Evolutionary conservation across 352 stramenopile genomes (phyloP).

Genomic region (Pythium guiyangense): DNA sequence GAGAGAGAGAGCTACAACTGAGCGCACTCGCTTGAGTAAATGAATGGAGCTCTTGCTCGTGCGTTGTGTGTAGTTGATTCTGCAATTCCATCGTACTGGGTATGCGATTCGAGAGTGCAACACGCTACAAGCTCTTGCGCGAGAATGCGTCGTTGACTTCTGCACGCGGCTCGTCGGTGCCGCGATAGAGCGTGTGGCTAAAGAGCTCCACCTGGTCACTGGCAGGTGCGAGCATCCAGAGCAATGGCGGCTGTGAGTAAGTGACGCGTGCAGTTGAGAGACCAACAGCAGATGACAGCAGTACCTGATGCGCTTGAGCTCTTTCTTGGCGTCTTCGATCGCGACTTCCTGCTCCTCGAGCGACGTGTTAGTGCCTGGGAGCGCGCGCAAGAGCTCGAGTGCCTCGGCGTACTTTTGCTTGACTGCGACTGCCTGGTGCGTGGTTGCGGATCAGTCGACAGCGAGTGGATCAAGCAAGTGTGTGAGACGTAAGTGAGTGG

Average conservation of each 20-base stretch:
- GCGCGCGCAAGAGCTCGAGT: constrained; percentile 57
- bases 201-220: constrained; percentile 81
- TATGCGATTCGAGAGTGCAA: background rate
- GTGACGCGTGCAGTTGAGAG: background rate
- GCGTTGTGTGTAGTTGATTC: too few relatives aligned
- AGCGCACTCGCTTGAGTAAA: background rate
- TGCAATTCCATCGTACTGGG: too few relatives aligned
- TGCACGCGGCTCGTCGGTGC: constrained; percentile 77
- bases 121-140: constrained; percentile 62
- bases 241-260: background rate
- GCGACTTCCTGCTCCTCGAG: constrained; percentile 72
- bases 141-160: constrained; percentile 85
- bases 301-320: constrained; percentile 77
- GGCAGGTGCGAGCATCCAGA: too few relatives aligned
- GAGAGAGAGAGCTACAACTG: constrained; percentile 4
- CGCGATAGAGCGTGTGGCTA: constrained; percentile 82
- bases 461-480: background rate
- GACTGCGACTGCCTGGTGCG: constrained; percentile 53
- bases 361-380: constrained; percentile 73
- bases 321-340: constrained; percentile 61
- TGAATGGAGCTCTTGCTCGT: background rate
- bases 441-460: too few relatives aligned
- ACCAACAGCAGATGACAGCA: background rate
- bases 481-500: background rate
- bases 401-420: constrained; percentile 75